Percentiles rank a stretch among this genome's conserved stretches.
These are phyloP conservation scores for Symmetrospora coprosmae DNA, from an alignment of 768 basidiomycete species.

Conservation along the genomic window DNA sequence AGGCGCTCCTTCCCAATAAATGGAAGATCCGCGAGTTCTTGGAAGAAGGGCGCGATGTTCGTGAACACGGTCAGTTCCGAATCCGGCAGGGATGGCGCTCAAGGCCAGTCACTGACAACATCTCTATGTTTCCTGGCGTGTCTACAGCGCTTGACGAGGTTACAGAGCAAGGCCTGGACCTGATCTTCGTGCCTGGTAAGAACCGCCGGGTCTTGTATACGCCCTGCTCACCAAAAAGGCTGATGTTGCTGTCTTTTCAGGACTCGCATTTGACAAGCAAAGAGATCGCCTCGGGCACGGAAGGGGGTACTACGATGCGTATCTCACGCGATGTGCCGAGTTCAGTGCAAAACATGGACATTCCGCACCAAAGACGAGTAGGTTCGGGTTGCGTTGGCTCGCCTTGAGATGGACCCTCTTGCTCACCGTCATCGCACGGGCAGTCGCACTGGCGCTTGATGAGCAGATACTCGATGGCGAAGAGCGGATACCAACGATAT, in stretches of 20 bases:
- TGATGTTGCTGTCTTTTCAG: background rate
- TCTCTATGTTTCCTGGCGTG: too few species aligned
- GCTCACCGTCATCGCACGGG: background rate
- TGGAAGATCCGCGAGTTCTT: conserved; percentile 20
- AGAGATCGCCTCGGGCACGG: conserved; percentile 1
- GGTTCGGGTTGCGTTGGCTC: background rate
- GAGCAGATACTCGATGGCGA: conserved; percentile 15
- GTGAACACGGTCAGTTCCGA: background rate
- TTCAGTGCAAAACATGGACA: background rate
- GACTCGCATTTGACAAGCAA: conserved; percentile 4
- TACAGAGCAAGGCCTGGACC: conserved; percentile 13
- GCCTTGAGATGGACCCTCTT: background rate
- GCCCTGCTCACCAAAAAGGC: background rate
- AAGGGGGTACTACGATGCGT: conserved; percentile 24
- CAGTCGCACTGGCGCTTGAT: conserved; percentile 22
- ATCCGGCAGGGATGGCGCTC: background rate
- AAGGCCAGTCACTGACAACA: background rate
- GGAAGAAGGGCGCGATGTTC: background rate
- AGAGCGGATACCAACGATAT: background rate
- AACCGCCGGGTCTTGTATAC: background rate
- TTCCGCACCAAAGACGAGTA: background rate
- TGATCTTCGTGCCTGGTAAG: conserved; percentile 23
- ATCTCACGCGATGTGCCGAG: conserved; percentile 1
- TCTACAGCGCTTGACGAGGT: conserved; percentile 11
- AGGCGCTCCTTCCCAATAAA: background rate